Percentiles rank a stretch among this genome's conserved stretches.
These are phyloP conservation scores for Lactifluus rugatus DNA, from an alignment of 768 basidiomycete species.

Conservation along the genomic window DNA sequence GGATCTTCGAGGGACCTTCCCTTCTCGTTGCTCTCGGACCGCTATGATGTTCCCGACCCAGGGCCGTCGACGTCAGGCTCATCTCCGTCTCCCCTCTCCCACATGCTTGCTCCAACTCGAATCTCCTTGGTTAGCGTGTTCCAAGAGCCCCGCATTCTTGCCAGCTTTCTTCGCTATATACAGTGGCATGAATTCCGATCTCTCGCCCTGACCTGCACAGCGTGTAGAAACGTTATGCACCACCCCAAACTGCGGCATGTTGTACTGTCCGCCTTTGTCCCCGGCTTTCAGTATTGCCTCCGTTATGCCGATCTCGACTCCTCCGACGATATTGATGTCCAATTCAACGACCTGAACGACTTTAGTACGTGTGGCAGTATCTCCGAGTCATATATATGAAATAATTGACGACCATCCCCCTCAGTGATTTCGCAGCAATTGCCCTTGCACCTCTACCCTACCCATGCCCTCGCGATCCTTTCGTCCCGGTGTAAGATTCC, in stretches of 20 bases:
- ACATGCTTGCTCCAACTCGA: constrained; percentile 5
- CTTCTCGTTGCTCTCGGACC: neutral
- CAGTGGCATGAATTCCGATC: constrained; percentile 35
- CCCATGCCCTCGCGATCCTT: constrained; percentile 50
- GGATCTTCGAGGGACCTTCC: neutral
- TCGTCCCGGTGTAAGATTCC: constrained; percentile 29
- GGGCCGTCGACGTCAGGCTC: neutral
- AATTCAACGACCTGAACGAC: constrained; percentile 50
- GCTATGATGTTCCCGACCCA: neutral
- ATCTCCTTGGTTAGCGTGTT: constrained; percentile 24
- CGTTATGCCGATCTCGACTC: constrained; percentile 32
- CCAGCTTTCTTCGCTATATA: constrained; percentile 25
- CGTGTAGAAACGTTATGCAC: constrained; percentile 28
- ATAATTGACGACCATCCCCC: neutral
- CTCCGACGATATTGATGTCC: constrained; percentile 40
- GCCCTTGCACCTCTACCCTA: constrained; percentile 61
- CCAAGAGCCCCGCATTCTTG: constrained; percentile 29
- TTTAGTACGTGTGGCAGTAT: constrained; percentile 45
- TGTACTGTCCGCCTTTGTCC: constrained; percentile 43
- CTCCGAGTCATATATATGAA: neutral
- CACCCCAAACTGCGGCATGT: constrained; percentile 28
- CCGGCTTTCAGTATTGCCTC: constrained; percentile 42
- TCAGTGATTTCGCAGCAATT: constrained; percentile 57
- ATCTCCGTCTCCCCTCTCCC: neutral
- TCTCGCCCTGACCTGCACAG: constrained; percentile 29